Evolutionary conservation across 805 yeast species (phyloP).

Genomic region (Wickerhamiella qilinensis): DNA sequence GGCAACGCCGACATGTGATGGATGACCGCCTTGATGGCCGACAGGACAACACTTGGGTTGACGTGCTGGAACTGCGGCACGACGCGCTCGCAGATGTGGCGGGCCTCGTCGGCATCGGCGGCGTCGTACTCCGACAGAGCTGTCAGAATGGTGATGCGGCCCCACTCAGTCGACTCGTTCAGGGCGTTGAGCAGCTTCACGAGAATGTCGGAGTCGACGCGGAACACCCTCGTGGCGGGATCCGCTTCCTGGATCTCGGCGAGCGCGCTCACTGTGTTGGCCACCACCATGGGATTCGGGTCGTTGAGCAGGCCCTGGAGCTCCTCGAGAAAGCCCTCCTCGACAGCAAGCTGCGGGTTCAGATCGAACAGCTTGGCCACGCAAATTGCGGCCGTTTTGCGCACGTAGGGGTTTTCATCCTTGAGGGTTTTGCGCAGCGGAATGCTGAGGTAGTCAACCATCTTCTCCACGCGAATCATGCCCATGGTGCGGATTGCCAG

Average conservation of each 20-base stretch:
- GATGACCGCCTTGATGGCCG: conserved; percentile 66
- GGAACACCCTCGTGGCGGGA: conserved; percentile 33
- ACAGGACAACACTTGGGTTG: conserved; percentile 84
- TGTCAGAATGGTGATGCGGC: conserved; percentile 74
- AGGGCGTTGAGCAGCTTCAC: conserved; percentile 60
- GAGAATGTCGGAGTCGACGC: conserved; percentile 25
- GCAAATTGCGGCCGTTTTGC: conserved; percentile 95
- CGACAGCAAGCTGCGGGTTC: conserved; percentile 63
- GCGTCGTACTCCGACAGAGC: conserved; percentile 63
- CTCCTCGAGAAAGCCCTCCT: conserved; percentile 66
- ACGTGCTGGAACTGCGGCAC: conserved; percentile 94
- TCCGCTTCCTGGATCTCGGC: conserved; percentile 66
- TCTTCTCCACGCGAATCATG: conserved; percentile 85
- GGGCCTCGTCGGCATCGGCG: conserved; percentile 44
- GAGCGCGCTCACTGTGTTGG: conserved; percentile 77
- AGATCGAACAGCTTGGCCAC: conserved; percentile 89
- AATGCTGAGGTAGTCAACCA: conserved; percentile 85
- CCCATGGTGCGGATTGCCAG: conserved; percentile 98
- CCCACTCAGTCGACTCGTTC: conserved; percentile 99
- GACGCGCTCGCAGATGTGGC: conserved; percentile 73
- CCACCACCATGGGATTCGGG: conserved; percentile 92
- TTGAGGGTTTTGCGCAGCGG: conserved; percentile 71
- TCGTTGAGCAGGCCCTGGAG: conserved; percentile 59
- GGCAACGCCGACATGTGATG: conserved; percentile 33
- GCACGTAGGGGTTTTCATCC: conserved; percentile 93